A percentile compares a stretch with the other conserved stretches of the same genome.
These are phyloP conservation scores for Nepenthes mirabilis DNA, from an alignment of 148 eudicot genomes.

Conservation along the genomic window DNA sequence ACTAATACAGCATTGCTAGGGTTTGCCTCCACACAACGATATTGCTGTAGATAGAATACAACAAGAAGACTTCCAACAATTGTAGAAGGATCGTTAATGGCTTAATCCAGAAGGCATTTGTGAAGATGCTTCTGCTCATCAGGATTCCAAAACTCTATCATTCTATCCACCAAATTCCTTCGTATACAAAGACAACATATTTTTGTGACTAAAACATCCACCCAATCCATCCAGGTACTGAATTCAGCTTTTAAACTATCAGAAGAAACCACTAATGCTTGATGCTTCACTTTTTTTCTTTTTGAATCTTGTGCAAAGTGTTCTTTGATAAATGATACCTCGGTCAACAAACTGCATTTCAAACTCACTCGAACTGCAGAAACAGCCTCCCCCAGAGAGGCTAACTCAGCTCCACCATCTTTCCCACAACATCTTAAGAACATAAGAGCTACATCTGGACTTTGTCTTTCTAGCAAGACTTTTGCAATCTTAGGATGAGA, in stretches of 20 bases:
- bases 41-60: no score
- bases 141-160: slow-evolving; percentile 70
- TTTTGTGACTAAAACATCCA: slow-evolving; percentile 72
- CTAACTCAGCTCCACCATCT: slow-evolving; percentile 52
- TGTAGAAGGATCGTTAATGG: no score
- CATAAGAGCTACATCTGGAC: slow-evolving; percentile 94
- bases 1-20: no score
- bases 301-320: slow-evolving; percentile 49
- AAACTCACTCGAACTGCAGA: slow-evolving; percentile 80
- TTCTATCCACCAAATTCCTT: slow-evolving; percentile 64
- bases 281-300: slow-evolving; percentile 43
- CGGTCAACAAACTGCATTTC: slow-evolving; percentile 84
- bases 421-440: slow-evolving; percentile 82
- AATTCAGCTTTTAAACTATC: slow-evolving; percentile 27
- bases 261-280: slow-evolving; percentile 13
- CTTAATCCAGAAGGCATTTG: no score
- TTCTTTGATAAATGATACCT: slow-evolving; percentile 90
- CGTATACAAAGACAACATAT: slow-evolving; percentile 76
- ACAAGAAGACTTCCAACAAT: no score
- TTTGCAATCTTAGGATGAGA: slow-evolving; percentile 91
- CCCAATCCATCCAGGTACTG: slow-evolving; percentile 55
- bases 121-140: no score
- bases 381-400: slow-evolving; percentile 68
- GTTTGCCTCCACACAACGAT: no score
- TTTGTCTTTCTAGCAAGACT: slow-evolving; percentile 70